A percentile compares a stretch with the other conserved stretches of the same genome.
phyloP scores from a whole-genome alignment of 305 asterid species.

The Rubia tinctorum region DNA sequence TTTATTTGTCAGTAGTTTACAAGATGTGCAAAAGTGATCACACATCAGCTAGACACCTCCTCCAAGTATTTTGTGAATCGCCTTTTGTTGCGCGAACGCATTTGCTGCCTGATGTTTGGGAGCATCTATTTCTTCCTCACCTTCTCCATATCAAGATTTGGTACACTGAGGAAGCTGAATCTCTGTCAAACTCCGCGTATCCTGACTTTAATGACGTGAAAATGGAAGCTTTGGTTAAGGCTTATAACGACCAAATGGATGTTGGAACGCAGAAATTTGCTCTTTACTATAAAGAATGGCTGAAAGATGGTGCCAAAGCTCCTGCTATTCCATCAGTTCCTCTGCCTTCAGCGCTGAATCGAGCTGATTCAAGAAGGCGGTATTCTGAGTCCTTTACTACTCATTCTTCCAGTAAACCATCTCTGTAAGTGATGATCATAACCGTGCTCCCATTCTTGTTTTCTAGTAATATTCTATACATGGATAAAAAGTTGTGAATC shows the following conservation, averaged over 20 bases:
- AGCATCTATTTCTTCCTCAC: conserved; percentile 78
- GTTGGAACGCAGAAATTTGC: conserved; percentile 65
- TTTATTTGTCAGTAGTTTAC: conserved; percentile 61
- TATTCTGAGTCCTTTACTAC: conserved; percentile 46
- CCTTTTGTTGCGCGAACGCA: conserved; percentile 60
- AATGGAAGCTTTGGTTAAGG: conserved; percentile 42
- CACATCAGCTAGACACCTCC: conserved; percentile 55
- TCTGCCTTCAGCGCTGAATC: conserved; percentile 43
- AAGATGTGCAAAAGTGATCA: conserved; percentile 50
- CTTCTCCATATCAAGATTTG: conserved; percentile 86
- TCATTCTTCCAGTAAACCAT: conserved; percentile 36
- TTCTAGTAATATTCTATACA: neutral
- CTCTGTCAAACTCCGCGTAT: conserved; percentile 27
- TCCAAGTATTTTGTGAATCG: conserved; percentile 56
- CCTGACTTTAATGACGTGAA: conserved; percentile 30
- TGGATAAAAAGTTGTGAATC: too few relatives aligned
- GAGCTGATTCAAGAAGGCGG: conserved; percentile 42
- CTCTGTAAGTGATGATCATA: conserved; percentile 48
- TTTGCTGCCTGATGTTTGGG: conserved; percentile 80
- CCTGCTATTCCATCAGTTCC: conserved; percentile 67
- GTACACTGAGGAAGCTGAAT: conserved; percentile 54
- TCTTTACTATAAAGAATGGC: conserved; percentile 71
- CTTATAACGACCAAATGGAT: conserved; percentile 55
- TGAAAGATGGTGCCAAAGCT: conserved; percentile 58
- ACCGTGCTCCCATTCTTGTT: neutral